Base-by-base conservation (phyloP, 2,329 filamentous ascomycete species). In the Calonectria leucothoes region DNA sequence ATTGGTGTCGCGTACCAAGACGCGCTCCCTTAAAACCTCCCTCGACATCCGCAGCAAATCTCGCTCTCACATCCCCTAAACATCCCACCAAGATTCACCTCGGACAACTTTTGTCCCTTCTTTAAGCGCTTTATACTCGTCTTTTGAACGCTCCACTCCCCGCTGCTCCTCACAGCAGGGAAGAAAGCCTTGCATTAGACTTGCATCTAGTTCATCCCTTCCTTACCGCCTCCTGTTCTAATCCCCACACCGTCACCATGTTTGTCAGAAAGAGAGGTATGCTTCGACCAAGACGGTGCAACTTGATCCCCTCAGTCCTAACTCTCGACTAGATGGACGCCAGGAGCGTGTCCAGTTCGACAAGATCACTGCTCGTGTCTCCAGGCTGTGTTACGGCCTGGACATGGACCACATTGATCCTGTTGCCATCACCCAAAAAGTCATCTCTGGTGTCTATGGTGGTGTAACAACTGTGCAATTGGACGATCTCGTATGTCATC, bases 281-380 rank as follows among this genome's bases (percentile, higher is more conserved):
- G 89, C 87, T 76, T 69, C 71, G 39, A 63, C 51, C 57, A 33
- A 64, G 48, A 37, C 65, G 51, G 49, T 55, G n/a, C 61, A n/a
- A 14, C 33, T n/a, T 49, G 11, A 12, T 55, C 48, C 68, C 48
- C 57, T 52, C 37, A 33, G 55, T 61, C 63, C 83, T 87, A 71
- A 85, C 80, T n/a, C 11, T 29, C 27, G 12, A 23, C 20, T 70
- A 98, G 97, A 99, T 91, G 96, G 96, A 88, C 97, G 97, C 90
- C 98, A 98, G 90, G 97, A 99, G 91, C 97, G 97, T 86, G 97
- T 99, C 78, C 97, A 99, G 86, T 99, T 99, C 89, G 97, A 99
- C 91, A 99, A 99, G 90, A 99, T 99, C 91, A 98, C 97, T 83
- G 97, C 97, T 82, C 95, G 97, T 87, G 97, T 99, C 80, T 98